phyloP scores from a whole-genome alignment of 352 stramenopile species.

The Albugo candida region DNA sequence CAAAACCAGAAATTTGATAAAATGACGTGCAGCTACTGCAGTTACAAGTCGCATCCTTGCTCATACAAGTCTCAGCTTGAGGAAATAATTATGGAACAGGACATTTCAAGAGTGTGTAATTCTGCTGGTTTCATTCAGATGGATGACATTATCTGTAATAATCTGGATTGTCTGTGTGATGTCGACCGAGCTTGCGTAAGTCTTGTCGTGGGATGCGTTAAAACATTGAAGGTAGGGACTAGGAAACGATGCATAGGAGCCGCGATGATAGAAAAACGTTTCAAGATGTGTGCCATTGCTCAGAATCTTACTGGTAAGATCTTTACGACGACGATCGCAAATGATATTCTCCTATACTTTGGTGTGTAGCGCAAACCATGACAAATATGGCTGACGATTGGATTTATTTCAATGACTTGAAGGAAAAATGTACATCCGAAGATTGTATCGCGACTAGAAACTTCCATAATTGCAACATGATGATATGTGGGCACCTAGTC shows the following conservation, averaged over 20 bases:
- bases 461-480: slow-evolving; percentile 39
- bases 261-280: slow-evolving; percentile 20
- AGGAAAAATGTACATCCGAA: slow-evolving; percentile 30
- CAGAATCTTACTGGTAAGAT: slow-evolving; percentile 31
- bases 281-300: slow-evolving; percentile 23
- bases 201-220: slow-evolving; percentile 41
- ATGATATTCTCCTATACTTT: no score
- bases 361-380: slow-evolving; percentile 3
- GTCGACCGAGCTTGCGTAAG: slow-evolving; percentile 31
- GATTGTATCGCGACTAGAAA: slow-evolving; percentile 37
- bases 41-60: no score
- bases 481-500: slow-evolving; percentile 46
- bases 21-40: no score
- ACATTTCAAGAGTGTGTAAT: slow-evolving; percentile 23
- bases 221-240: slow-evolving; percentile 45
- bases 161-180: slow-evolving; percentile 31
- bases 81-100: no score
- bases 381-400: slow-evolving; percentile 42
- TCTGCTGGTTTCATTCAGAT: slow-evolving; percentile 33
- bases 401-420: slow-evolving; percentile 27
- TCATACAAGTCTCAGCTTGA: no score
- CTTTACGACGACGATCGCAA: neutral
- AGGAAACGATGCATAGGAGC: slow-evolving; percentile 45
- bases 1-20: no score
- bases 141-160: slow-evolving; percentile 65